Conservation (phyloP, 306 rosid genomes). For the Gastrolobium bilobum region DNA sequence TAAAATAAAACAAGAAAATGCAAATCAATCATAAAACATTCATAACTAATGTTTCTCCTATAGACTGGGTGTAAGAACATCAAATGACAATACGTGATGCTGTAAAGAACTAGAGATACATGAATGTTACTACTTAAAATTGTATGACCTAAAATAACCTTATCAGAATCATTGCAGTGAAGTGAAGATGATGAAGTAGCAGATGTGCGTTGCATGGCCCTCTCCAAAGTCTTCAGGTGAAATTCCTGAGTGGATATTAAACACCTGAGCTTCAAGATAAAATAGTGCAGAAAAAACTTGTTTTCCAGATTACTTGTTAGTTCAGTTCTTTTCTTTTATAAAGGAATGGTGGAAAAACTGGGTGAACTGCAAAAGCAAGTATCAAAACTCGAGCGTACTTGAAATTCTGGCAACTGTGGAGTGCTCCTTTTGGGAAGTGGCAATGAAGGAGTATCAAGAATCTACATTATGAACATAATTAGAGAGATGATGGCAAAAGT, state of each 20-base stretch:
- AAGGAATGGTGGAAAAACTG: conserved; percentile 14
- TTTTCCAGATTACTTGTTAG: conserved; percentile 28
- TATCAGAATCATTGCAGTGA: conserved; percentile 59
- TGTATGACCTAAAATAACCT: conserved; percentile 56
- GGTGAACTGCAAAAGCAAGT: conserved; percentile 14
- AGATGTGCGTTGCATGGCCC: conserved; percentile 81
- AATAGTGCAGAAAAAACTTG: conserved; percentile 11
- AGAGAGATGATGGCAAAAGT: conserved; percentile 43
- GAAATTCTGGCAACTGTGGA: conserved; percentile 91
- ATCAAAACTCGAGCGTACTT: conserved; percentile 57
- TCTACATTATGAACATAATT: conserved; percentile 60
- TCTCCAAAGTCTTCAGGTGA: conserved; percentile 81
- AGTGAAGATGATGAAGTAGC: conserved; percentile 65
- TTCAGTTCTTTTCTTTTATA: conserved; percentile 17
- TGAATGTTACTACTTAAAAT: conserved; percentile 14
- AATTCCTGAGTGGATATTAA: conserved; percentile 68
- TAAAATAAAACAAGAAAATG: conserved; percentile 40
- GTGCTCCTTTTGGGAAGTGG: conserved; percentile 82
- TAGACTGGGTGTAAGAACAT: conserved; percentile 5
- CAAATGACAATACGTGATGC: not conserved
- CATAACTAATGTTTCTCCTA: not conserved
- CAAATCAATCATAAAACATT: conserved; percentile 37
- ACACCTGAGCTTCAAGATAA: conserved; percentile 44
- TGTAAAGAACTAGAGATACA: conserved; percentile 8
- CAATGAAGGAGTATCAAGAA: conserved; percentile 90